Evolutionary conservation across 345 rosid genomes (phyloP), one percentile per base, ranked within the genome.

Genomic region (Dimocarpus longan): DNA sequence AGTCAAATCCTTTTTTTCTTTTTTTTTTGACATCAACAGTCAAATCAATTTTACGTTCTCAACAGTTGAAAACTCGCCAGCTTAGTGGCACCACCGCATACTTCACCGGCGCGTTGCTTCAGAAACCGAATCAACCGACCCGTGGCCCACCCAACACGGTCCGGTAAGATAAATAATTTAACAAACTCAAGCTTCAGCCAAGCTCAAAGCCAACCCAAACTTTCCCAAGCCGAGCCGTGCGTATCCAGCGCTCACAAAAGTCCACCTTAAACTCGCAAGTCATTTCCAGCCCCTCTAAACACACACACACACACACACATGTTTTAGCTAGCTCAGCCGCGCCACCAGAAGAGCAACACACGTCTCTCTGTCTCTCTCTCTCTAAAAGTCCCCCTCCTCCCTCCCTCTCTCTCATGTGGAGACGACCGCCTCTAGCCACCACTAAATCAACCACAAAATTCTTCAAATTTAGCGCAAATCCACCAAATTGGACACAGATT

Each of bases 291-390:
- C 18, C 59, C 19, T 0, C 72, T n/a, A n/a, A n/a, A n/a, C n/a
- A n/a, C n/a, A 32, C 48, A 26, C 16, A 13, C 24, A 39, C 22
- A 21, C 67, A 1, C 52, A 46, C 52, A 11, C 5, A 59, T 10
- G 37, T 43, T 64, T 59, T 22, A 74, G 69, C 78, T 64, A 42
- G 22, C 62, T 46, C 44, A 75, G 78, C 71, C 71, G 78, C 70
- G 71, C 78, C 71, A 28, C 54, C n/a, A 21, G 39, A 6, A n/a
- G 46, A 56, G 10, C 42, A 48, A 19, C 19, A 2, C 39, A 21
- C 50, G 5, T 26, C 64, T 6, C 40, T 6, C 26, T 19, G 9
- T 54, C 24, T 28, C 43, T 52, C 11, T 54, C 32, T 40, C 21
- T 59, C 68, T 22, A 16, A 74, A 74, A 63, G 77, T 56, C 68